These are phyloP conservation scores for Cylindrotheca fusiformis DNA, from an alignment of 108 stramenopile genomes.

Conservation along the genomic window DNA sequence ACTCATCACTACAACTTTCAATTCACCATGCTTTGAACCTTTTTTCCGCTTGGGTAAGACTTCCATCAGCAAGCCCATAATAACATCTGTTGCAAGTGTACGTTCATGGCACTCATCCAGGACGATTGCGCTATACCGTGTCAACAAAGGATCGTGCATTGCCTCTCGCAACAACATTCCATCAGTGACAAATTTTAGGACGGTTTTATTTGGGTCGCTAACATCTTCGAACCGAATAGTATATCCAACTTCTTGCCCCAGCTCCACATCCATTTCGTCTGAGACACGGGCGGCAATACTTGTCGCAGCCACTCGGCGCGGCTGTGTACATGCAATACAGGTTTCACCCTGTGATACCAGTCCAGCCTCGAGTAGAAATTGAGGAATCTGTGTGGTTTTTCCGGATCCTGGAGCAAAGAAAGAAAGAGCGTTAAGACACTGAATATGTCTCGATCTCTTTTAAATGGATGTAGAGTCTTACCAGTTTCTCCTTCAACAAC, in stretches of 20 bases:
- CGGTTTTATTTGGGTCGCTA: conserved; percentile 63
- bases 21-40: conserved; percentile 72
- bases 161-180: conserved; percentile 95
- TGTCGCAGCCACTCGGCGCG: conserved; percentile 97
- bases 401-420: neutral
- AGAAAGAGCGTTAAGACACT: conserved; percentile 25
- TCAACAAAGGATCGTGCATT: conserved; percentile 95
- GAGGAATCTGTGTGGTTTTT: conserved; percentile 84
- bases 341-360: conserved; percentile 61
- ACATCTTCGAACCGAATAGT: conserved; percentile 99
- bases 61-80: conserved; percentile 98
- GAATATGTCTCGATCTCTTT: conserved; percentile 92
- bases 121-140: conserved; percentile 90
- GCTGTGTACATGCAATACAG: conserved; percentile 97
- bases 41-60: conserved; percentile 80
- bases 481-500: conserved; percentile 99
- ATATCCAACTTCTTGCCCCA: conserved; percentile 97
- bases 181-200: conserved; percentile 94
- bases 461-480: no score
- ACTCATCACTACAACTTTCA: conserved; percentile 97
- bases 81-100: conserved; percentile 97
- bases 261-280: conserved; percentile 98
- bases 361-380: conserved; percentile 90
- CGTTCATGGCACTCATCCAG: conserved; percentile 99
- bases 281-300: conserved; percentile 96